Evolutionary conservation across 805 yeast species (phyloP).

Genomic region (Wickerhamiella siamensis): DNA sequence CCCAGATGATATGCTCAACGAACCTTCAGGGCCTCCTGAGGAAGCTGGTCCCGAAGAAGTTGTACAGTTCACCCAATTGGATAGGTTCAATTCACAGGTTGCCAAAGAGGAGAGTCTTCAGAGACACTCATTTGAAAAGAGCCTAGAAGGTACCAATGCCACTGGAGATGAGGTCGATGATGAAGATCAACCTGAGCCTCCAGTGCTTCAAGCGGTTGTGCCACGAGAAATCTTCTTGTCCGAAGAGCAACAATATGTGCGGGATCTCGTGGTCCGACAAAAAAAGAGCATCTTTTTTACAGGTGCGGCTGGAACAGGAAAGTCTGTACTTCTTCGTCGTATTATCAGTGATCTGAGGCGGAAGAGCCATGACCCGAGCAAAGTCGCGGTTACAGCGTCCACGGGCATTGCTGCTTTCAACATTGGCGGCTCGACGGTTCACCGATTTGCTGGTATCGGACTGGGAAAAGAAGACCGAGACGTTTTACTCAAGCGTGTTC

Average conservation of each 20-base stretch:
- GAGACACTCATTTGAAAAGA: too few relatives aligned
- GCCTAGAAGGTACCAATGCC: too few relatives aligned
- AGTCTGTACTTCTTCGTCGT: constrained; percentile 67
- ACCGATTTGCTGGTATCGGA: constrained; percentile 77
- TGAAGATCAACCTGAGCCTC: not conserved
- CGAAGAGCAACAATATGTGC: constrained; percentile 40
- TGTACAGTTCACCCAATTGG: not conserved
- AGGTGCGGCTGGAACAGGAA: constrained; percentile 98
- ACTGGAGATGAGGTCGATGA: too few relatives aligned
- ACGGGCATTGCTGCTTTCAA: constrained; percentile 94
- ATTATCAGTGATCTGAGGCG: constrained; percentile 41
- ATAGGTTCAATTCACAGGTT: not conserved
- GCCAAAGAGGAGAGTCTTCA: too few relatives aligned
- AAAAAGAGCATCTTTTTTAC: constrained; percentile 65
- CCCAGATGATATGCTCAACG: not conserved
- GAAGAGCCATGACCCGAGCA: constrained; percentile 28
- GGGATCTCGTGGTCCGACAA: constrained; percentile 50
- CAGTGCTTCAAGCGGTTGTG: not conserved
- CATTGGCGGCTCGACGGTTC: constrained; percentile 81
- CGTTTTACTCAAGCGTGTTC: constrained; percentile 35
- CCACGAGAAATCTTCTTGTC: constrained; percentile 19
- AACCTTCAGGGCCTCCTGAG: too few relatives aligned
- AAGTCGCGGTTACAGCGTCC: constrained; percentile 83
- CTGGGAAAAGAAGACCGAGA: constrained; percentile 43
- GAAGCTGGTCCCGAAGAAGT: not conserved